Base-by-base conservation (phyloP, 495 filamentous ascomycete genomes). In the Clavariopsis aquatica region DNA sequence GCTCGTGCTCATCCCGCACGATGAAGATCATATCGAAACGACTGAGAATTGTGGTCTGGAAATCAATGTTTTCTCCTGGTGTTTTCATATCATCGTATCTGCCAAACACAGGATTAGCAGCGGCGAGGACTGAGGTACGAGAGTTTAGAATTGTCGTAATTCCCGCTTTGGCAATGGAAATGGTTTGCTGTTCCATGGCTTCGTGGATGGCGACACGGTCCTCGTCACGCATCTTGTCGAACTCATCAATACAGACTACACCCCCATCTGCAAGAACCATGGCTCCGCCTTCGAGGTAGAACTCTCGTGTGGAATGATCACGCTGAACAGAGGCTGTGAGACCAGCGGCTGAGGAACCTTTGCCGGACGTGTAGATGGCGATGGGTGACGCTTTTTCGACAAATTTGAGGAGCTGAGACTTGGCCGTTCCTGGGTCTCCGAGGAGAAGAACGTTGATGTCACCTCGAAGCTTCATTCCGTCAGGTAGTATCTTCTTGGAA, bases 21-120 rank as follows among this genome's bases (percentile, higher is more conserved):
- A 99, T 96, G 81, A 98, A 99, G 71, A 99, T 97, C 92, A 99
- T 96, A 78, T 99, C 95, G 78, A 99, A 99, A 79, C 95, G 88
- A 1, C 94, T 98, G 53, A 99, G 76, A 73, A 99, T 98, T 20
- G 95, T 99, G 1, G 95, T 99, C 73, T 99, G 95, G 79, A 99
- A 99, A 74, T 99, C 95, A 69, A 99, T 99, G 73, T 99, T 99
- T 77, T 99, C 95, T 22, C 95, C 95, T 0, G 95, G 93, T 1
- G 89, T 90, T 78, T 98, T 98, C 78, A 99, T 84, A 69, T 99
- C 95, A 72, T 99, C 95, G 74, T 99, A 99, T 12, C 95, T 87
- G 34, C 95, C 95, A 69, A 98, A 99, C 62, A 98, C 90, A 17
- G 95, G 95, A 76, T 99, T 99, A 23, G 95, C 95, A 8, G 95